Base-by-base conservation (phyloP, 2,329 filamentous ascomycete genomes). In the Botryotinia narcissicola region DNA sequence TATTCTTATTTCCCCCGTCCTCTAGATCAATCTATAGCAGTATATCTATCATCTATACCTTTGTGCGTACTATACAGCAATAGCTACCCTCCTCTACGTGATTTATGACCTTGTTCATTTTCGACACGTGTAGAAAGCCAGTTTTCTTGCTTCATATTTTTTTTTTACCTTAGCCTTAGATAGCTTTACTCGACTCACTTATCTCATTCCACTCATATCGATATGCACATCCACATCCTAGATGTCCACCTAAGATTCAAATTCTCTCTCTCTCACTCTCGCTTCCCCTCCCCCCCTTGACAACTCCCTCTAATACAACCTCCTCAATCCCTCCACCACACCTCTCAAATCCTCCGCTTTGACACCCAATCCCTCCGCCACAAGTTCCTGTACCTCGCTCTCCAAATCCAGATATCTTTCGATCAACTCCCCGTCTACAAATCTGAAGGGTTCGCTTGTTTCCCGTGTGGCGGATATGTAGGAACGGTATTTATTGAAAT, bases 361-460 rank as follows among this genome's bases (percentile, higher is more conserved):
- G 75, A 84, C 90, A 72, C 85, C 91, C 76, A 87, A 86, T 67
- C 84, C 90, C 81, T 85, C 81, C 73, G 84, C 89, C 68, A 88
- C 84, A 72, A 83, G 81, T 77, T 83, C 84, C 82, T 91, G 89
- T 59, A 83, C 83, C 54, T 85, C 84, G 72, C 91, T 89, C 63
- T 88, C 85, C 75, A 93, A 84, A 76, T 94, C 91, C 77, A 98
- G 82, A 80, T 98, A 98, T 70, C 89, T 83, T 83, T 98, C 95
- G 20, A 99, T 86, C 78, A 98, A 85, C 81, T 98, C 95, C 0
- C 95, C 96, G 79, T 99, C 96, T 20, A 99, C 89, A 79, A 98
- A 98, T 1, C 95, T 87, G 79, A 90, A 93, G 0, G 96, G 95
- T 57, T 92, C 93, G 0, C 92, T 90, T 0, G 89, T 88, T 74